phyloP scores from a whole-genome alignment of 140 eudicot genomes.

The Anethum foeniculum region DNA sequence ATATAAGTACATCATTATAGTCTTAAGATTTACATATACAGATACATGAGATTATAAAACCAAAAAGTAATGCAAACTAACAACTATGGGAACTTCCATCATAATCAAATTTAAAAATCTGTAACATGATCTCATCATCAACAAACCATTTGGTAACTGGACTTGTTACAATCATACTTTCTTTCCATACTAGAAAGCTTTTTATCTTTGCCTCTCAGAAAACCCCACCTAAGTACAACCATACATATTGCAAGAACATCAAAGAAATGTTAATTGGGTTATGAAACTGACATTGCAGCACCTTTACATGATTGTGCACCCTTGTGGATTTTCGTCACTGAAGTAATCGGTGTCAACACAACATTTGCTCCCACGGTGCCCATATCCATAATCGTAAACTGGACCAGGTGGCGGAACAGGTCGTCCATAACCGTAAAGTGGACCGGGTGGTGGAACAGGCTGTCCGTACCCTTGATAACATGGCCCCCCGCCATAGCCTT shows the following conservation, averaged over 20 bases:
- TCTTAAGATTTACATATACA: background rate
- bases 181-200: background rate
- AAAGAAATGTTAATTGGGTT: background rate
- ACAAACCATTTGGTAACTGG: conserved; percentile 7
- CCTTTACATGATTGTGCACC: conserved; percentile 59
- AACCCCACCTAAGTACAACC: background rate
- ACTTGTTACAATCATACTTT: background rate
- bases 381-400: conserved; percentile 37
- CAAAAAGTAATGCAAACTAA: background rate
- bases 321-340: conserved; percentile 47
- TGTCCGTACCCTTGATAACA: conserved; percentile 34
- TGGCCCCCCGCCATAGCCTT: conserved; percentile 33
- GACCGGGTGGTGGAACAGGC: conserved; percentile 37
- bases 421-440: conserved; percentile 27
- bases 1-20: background rate
- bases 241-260: background rate
- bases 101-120: background rate
- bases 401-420: conserved; percentile 40
- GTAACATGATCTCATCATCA: background rate
- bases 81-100: background rate
- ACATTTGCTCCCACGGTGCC: conserved; percentile 24
- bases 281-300: background rate
- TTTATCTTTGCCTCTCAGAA: background rate
- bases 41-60: background rate
- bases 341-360: conserved; percentile 29